These are phyloP conservation scores for Xylaria sp. DNA, from an alignment of 2,329 filamentous ascomycete genomes.

Conservation along the genomic window DNA sequence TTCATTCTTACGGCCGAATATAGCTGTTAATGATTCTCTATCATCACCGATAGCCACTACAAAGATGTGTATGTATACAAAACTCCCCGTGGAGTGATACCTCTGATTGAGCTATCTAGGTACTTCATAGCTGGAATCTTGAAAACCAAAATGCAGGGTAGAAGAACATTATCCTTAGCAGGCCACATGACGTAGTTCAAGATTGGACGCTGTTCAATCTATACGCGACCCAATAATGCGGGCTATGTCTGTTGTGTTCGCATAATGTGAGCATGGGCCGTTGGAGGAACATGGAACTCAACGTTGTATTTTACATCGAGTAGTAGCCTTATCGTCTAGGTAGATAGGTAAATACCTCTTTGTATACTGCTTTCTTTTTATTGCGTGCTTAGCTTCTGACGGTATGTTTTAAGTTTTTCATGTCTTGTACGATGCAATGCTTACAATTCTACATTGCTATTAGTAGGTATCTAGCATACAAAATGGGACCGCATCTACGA, in stretches of 20 bases:
- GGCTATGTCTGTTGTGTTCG: slow-evolving; percentile 17
- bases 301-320: neutral
- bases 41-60: too few species aligned
- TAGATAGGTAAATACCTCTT: neutral
- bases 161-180: neutral
- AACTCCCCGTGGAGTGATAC: too few species aligned
- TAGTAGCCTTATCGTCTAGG: neutral
- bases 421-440: too few species aligned
- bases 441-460: neutral
- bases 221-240: neutral
- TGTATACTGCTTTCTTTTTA: neutral
- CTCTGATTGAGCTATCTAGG: neutral
- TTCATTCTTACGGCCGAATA: too few species aligned
- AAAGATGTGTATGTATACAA: too few species aligned
- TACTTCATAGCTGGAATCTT: too few species aligned
- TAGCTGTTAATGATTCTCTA: too few species aligned
- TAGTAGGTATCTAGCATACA: neutral
- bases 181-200: neutral
- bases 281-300: neutral
- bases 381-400: neutral
- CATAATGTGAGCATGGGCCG: slow-evolving; percentile 17
- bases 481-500: too few species aligned
- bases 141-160: neutral
- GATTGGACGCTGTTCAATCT: neutral
- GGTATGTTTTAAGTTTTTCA: too few species aligned